These are phyloP conservation scores for Coniochaeta sp. DNA, from an alignment of 2,329 filamentous ascomycete genomes.

Conservation along the genomic window DNA sequence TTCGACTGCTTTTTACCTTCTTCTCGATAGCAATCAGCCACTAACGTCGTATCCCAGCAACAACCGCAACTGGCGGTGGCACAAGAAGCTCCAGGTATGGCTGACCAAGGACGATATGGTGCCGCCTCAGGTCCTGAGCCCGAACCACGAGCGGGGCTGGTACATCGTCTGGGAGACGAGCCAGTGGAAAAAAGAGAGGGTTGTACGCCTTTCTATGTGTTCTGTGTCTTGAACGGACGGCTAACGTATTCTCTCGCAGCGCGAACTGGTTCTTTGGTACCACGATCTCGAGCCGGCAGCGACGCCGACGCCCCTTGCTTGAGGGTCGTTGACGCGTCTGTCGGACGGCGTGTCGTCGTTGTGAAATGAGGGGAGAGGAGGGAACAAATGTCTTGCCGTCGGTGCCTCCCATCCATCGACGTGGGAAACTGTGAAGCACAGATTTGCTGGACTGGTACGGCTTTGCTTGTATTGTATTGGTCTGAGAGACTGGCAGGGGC, in stretches of 20 bases:
- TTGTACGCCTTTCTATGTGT: constrained; percentile 28
- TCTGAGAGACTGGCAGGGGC: background rate
- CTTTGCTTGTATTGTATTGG: background rate
- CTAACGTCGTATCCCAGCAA: constrained; percentile 35
- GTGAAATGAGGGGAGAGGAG: too few species aligned
- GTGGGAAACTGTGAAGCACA: background rate
- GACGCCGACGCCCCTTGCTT: too few species aligned
- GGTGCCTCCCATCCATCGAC: background rate
- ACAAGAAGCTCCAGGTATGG: constrained; percentile 61
- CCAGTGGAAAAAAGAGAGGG: constrained; percentile 57
- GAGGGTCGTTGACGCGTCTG: too few species aligned
- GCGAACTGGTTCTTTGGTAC: too few species aligned
- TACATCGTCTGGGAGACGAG: constrained; percentile 60
- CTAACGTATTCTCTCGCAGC: constrained; percentile 16
- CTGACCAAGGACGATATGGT: constrained; percentile 62
- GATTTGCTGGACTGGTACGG: background rate
- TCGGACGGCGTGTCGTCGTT: too few species aligned
- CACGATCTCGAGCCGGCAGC: too few species aligned
- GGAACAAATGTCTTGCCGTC: background rate
- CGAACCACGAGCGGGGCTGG: constrained; percentile 55
- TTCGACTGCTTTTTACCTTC: background rate
- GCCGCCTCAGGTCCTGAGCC: constrained; percentile 52
- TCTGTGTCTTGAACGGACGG: background rate
- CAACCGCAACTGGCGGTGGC: constrained; percentile 61
- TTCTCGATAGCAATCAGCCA: too few species aligned